phyloP scores from a whole-genome alignment of 2,329 filamentous ascomycete species.

The Epicoccum nigrum region DNA sequence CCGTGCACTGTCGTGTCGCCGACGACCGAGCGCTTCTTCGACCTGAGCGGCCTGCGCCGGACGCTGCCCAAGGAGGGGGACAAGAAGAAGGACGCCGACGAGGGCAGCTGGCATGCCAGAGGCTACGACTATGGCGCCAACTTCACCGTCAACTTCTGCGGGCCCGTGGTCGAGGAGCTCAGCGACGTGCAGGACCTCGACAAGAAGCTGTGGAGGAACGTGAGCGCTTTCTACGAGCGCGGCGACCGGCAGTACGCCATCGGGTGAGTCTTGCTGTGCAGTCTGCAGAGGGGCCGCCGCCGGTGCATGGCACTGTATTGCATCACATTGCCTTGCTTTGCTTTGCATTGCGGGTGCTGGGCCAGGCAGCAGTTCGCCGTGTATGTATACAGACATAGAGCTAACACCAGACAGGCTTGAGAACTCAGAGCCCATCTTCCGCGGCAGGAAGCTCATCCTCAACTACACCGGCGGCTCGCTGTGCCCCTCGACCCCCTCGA shows the following conservation, averaged over 20 bases:
- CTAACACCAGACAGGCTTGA: constrained; percentile 54
- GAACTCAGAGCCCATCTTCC: constrained; percentile 59
- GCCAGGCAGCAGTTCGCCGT: constrained; percentile 9
- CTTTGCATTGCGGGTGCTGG: not conserved
- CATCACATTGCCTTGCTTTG: too few relatives aligned
- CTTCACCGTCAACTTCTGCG: constrained; percentile 85
- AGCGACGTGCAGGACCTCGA: constrained; percentile 69
- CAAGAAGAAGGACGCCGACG: constrained; percentile 60
- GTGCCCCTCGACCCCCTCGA: constrained; percentile 46
- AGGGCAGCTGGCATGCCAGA: constrained; percentile 66
- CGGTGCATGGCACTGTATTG: not conserved
- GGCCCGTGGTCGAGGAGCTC: constrained; percentile 71
- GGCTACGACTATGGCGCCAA: constrained; percentile 81
- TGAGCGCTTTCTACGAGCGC: constrained; percentile 77
- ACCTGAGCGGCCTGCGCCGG: constrained; percentile 64
- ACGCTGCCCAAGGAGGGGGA: constrained; percentile 52
- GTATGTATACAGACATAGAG: not conserved
- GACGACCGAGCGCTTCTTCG: constrained; percentile 67
- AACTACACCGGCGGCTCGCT: constrained; percentile 59
- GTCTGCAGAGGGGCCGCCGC: not conserved
- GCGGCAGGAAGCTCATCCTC: constrained; percentile 68
- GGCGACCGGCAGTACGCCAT: constrained; percentile 74
- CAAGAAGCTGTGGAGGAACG: constrained; percentile 68
- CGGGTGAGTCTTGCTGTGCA: constrained; percentile 60
- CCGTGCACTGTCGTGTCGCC: constrained; percentile 69